Base-by-base conservation (phyloP, 2,329 filamentous ascomycete species). In the Phoma sp. region DNA sequence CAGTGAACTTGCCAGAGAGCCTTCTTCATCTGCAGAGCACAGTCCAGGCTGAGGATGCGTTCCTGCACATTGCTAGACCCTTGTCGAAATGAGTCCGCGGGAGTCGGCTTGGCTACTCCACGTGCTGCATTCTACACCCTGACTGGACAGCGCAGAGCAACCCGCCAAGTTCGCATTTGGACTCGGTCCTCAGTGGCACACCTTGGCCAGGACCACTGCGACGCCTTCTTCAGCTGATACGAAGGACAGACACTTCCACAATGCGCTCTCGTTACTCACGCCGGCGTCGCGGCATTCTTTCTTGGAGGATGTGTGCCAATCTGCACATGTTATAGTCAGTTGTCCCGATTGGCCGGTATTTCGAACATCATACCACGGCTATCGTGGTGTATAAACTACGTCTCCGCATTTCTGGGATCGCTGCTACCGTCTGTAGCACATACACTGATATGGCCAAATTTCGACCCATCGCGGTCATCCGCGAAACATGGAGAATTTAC, bases 401-500 rank as follows among this genome's bases (percentile, higher is more conserved):
- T 54, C 54, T 65, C 57, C 57, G 57, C 62, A 54, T 55, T 60
- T 54, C 56, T 47, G 50, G 59, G 29, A 32, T 58, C 50, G 47
- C 20, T 59, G 42, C 50, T 59, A 56, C 53, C 38, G 28, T 51
- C 45, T 36, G 60, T 62, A 59, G 59, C 53, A 66, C 52, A 59
- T 36, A 45, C 48, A 55, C 51, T 42, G 36, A 55, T 42, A 43
- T 57, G 54, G 49, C 53, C 48, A 66, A 60, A 60, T 42, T 61
- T 30, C 61, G 60, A 40, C 65, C 64, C 15, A 18, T 66, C 11
- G 58, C 64, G 39, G 64, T 66, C 25, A 42, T 71, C 38, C 58
- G 59, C 33, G 68, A 72, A 49, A 68, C 65, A 61, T 72, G 67
- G 67, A 56, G 51, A 20, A 61, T 65, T 45, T 79, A 78, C 62